Evolutionary conservation across 148 eudicot species (phyloP), one percentile per base, ranked within the genome.

Genomic region (Vaccinium macrocarpon): DNA sequence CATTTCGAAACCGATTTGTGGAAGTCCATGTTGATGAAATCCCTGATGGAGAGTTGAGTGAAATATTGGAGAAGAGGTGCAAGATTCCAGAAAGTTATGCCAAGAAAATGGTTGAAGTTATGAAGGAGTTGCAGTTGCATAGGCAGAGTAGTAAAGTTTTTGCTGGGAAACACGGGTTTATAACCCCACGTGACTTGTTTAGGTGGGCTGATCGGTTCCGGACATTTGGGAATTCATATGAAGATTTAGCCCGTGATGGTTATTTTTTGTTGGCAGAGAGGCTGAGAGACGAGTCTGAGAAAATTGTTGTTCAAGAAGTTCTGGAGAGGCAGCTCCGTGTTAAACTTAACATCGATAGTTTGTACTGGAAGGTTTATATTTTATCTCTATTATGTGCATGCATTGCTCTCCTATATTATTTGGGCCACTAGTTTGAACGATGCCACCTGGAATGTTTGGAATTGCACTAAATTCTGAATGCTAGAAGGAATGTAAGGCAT

Each of bases 141-240:
- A 93, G 99, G 90, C 99, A 94, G 87, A 90, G 92, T 74, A 97
- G 95, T 86, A 95, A 97, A 89, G 88, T 95, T 18, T 97, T 97
- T 91, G 98, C 99, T 81, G 99, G 99, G 84, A 97, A 97, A 90
- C 98, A 97, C 83, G 99, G 99, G 62, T 97, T 92, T 75, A 97
- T 97, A 15, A 97, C 99, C 55, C 99, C 98, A 74, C 93, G 99
- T 80, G 99, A 97, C 89, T 89, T 95, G 89, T 93, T 97, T 87
- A 82, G 99, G 73, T 97, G 99, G 99, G 97, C 98, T 80, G 89
- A 92, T 81, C 98, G 99, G 75, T 94, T 87, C 79, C 88, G 90
- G 80, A 86, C 64, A 83, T 90, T 83, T 86, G 99, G 93, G 78
- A 88, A 11, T 3, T 90, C 94, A n/a, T 91, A 92, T 77, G 92